Evolutionary conservation across 257 asterid genomes (phyloP), one percentile per base, ranked within the genome.

Genomic region (Ballota nigra): DNA sequence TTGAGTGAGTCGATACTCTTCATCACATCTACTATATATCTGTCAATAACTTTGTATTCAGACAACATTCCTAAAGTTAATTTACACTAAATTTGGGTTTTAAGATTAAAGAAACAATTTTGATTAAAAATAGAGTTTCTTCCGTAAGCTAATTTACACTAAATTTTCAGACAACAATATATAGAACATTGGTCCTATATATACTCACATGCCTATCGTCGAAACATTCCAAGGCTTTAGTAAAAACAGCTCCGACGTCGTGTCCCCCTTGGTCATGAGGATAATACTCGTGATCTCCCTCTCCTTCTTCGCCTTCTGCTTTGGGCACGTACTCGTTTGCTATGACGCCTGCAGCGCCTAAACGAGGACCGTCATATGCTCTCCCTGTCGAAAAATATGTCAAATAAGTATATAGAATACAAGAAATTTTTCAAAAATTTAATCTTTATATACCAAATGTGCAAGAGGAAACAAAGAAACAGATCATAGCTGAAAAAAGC

Each of bases 11-110:
- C 91, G 75, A 28, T 77, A 80, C 12, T 77, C 77, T 66, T 86
- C 91, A 0, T 51, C 81, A 63, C 95, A 90, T 43, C 83, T 76
- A 49, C 77, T 80, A 51, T 89, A 89, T 49, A 89, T 82, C 96
- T 87, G 85, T 43, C 1, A 19, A 56, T 22, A 62, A 22, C 29
- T 63, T 1, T 58, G 23, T n/a, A 4, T 57, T 47, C 23, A 24
- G 23, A 11, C 29, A 55, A n/a, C n/a, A n/a, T n/a, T n/a, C n/a
- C n/a, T n/a, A n/a, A n/a, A n/a, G n/a, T n/a, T n/a, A n/a, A n/a
- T n/a, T n/a, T n/a, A n/a, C n/a, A n/a, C n/a, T n/a, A n/a, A n/a
- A n/a, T n/a, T n/a, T n/a, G n/a, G n/a, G n/a, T n/a, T n/a, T n/a
- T n/a, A n/a, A n/a, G n/a, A n/a, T n/a, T n/a, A n/a, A n/a, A n/a